These are phyloP conservation scores for Phytopythium chamaehyphon DNA, from an alignment of 352 stramenopile genomes.

Conservation along the genomic window DNA sequence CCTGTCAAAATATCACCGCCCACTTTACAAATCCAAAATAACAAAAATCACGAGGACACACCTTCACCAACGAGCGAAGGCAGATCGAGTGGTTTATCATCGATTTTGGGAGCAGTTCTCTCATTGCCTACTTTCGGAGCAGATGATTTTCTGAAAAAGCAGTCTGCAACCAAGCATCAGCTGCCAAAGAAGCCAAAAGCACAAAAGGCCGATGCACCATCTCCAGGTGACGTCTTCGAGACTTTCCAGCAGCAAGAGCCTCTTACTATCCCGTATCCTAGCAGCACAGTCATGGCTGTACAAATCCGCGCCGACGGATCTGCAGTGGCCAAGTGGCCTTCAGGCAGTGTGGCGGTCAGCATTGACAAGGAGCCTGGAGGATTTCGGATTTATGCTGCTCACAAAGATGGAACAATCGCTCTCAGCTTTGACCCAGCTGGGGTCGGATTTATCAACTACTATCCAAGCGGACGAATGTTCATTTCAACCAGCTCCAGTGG, in stretches of 20 bases:
- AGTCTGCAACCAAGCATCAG: slow-evolving; percentile 11
- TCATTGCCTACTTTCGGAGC: slow-evolving; percentile 43
- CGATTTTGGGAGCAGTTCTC: slow-evolving; percentile 46
- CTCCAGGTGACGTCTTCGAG: not conserved
- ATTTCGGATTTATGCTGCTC: slow-evolving; percentile 64
- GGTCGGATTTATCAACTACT: slow-evolving; percentile 78
- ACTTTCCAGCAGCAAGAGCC: slow-evolving; percentile 38
- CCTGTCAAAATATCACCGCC: not conserved
- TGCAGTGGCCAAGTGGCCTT: slow-evolving; percentile 62
- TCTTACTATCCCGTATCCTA: slow-evolving; percentile 32
- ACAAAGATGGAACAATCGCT: slow-evolving; percentile 61
- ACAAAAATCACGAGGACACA: not conserved
- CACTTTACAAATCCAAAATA: not conserved
- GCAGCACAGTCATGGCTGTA: slow-evolving; percentile 42
- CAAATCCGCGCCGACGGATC: slow-evolving; percentile 61
- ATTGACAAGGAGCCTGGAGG: slow-evolving; percentile 57
- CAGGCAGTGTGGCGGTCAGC: slow-evolving; percentile 56
- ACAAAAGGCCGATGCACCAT: slow-evolving; percentile 6
- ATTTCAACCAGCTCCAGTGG: slow-evolving; percentile 65
- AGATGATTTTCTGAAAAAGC: slow-evolving; percentile 38
- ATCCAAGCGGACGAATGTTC: slow-evolving; percentile 67
- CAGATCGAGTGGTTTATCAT: slow-evolving; percentile 15
- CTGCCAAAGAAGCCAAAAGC: slow-evolving; percentile 11
- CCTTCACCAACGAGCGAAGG: not conserved
- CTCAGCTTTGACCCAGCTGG: slow-evolving; percentile 62